Conservation (phyloP, 179 eudicot genomes). For the Pouteria campechiana region DNA sequence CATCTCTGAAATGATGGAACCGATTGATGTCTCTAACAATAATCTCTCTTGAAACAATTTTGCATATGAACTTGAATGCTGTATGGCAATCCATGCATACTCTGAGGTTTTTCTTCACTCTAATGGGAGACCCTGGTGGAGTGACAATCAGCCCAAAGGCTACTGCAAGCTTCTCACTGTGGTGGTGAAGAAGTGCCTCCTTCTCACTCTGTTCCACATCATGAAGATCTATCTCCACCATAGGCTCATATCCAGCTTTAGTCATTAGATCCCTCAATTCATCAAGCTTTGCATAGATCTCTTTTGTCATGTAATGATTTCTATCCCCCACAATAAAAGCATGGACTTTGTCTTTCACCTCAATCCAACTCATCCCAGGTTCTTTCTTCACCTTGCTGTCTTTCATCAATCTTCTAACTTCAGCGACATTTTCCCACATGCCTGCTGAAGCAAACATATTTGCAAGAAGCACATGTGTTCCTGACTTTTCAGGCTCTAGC, state of each 20-base stretch:
- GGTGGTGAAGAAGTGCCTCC: constrained; percentile 48
- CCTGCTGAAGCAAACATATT: constrained; percentile 74
- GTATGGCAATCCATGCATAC: constrained; percentile 67
- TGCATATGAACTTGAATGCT: constrained; percentile 52
- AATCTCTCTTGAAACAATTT: constrained; percentile 47
- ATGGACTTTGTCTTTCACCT: constrained; percentile 52
- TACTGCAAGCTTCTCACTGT: constrained; percentile 78
- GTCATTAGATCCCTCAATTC: constrained; percentile 44
- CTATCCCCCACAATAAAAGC: constrained; percentile 70
- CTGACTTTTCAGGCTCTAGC: constrained; percentile 68
- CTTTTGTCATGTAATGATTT: constrained; percentile 47
- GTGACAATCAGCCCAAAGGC: constrained; percentile 55
- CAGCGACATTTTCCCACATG: constrained; percentile 62
- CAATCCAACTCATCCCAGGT: constrained; percentile 94
- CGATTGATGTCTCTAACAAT: constrained; percentile 53
- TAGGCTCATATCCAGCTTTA: constrained; percentile 65
- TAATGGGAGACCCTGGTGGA: constrained; percentile 50
- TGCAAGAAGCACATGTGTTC: constrained; percentile 64
- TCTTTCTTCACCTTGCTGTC: constrained; percentile 64
- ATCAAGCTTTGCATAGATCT: constrained; percentile 61
- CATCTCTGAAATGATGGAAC: constrained; percentile 71
- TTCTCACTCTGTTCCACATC: constrained; percentile 51
- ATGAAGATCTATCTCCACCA: constrained; percentile 55
- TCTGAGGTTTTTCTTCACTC: constrained; percentile 60
- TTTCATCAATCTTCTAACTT: constrained; percentile 58